Conservation (phyloP, 495 filamentous ascomycete genomes). For the Cladorrhinum samala region DNA sequence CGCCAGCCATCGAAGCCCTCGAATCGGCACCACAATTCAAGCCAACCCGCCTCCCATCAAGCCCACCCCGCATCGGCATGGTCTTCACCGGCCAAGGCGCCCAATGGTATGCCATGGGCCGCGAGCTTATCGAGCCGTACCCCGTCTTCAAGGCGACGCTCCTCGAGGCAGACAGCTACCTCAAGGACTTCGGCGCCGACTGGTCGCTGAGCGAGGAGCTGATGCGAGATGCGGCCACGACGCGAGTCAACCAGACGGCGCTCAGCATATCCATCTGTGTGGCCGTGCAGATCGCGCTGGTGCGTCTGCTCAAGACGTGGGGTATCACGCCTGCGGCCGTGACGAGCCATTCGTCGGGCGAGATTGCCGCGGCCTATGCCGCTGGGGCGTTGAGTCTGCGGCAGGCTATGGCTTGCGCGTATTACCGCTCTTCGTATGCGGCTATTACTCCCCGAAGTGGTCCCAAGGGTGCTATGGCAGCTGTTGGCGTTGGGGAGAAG, state of each 20-base stretch:
- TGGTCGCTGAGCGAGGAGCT: slow-evolving; percentile 10
- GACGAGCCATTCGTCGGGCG: not conserved
- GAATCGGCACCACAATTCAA: slow-evolving; percentile 8
- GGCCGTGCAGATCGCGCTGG: slow-evolving; percentile 39
- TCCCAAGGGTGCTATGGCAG: not conserved
- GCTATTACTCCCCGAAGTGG: not conserved
- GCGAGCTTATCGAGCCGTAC: slow-evolving; percentile 35
- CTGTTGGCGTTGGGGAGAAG: not conserved
- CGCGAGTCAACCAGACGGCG: slow-evolving; percentile 10
- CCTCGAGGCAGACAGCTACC: slow-evolving; percentile 10
- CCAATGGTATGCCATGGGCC: slow-evolving; percentile 50
- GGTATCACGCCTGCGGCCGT: not conserved
- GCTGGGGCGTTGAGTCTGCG: not conserved
- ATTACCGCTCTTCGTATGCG: not conserved
- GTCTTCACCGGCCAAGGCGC: slow-evolving; percentile 37
- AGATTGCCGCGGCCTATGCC: not conserved
- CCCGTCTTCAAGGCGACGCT: slow-evolving; percentile 22
- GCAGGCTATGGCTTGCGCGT: not conserved
- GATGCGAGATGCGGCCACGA: not conserved
- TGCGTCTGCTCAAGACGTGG: slow-evolving; percentile 31
- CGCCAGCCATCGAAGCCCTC: slow-evolving; percentile 12
- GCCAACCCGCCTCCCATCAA: slow-evolving; percentile 2
- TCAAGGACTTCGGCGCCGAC: slow-evolving; percentile 14
- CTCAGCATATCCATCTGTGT: slow-evolving; percentile 5
- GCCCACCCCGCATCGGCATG: slow-evolving; percentile 25